Percentiles rank a stretch among this genome's conserved stretches.
These are phyloP conservation scores for Scenedesmus sp. DNA, from an alignment of 163 green algal genomes.

Conservation along the genomic window DNA sequence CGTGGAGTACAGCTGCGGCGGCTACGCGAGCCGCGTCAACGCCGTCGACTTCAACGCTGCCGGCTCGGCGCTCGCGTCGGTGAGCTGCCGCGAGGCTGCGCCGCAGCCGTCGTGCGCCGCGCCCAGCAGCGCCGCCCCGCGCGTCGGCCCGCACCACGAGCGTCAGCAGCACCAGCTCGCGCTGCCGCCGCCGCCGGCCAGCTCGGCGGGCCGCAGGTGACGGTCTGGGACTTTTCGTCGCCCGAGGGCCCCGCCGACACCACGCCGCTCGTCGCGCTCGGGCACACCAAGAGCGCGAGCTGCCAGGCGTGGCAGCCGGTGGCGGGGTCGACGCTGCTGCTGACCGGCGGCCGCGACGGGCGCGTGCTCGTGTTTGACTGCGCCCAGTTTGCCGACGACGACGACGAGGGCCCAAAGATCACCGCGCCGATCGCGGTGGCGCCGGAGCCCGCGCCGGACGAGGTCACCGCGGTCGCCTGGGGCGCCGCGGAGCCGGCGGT, in stretches of 20 bases:
- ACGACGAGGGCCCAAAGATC: conserved; percentile 35
- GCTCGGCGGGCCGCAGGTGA: conserved; percentile 15
- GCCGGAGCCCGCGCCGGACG: conserved; percentile 17
- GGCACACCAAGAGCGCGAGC: conserved; percentile 28
- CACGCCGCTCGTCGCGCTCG: conserved; percentile 20
- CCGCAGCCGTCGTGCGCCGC: too few species aligned
- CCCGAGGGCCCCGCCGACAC: conserved; percentile 9
- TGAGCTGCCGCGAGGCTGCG: too few species aligned
- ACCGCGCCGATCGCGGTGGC: conserved; percentile 21
- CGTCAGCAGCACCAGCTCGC: too few species aligned
- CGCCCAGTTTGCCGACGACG: conserved; percentile 10
- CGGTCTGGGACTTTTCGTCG: conserved; percentile 33
- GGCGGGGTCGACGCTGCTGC: conserved; percentile 1
- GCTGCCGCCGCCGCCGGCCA: too few species aligned
- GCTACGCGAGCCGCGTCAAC: conserved; percentile 24
- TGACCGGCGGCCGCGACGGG: conserved; percentile 31
- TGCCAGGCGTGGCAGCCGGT: conserved; percentile 35
- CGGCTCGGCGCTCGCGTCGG: too few species aligned
- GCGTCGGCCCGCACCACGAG: too few species aligned
- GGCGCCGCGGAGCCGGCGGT: not conserved
- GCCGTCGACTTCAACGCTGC: conserved; percentile 2
- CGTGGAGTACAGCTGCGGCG: conserved; percentile 25
- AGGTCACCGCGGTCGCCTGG: conserved; percentile 21
- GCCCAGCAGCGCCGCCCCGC: too few species aligned
- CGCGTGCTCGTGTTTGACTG: conserved; percentile 25